Evolutionary conservation across 805 yeast genomes (phyloP), one percentile per base, ranked within the genome.

Genomic region (Lipomyces kockii): DNA sequence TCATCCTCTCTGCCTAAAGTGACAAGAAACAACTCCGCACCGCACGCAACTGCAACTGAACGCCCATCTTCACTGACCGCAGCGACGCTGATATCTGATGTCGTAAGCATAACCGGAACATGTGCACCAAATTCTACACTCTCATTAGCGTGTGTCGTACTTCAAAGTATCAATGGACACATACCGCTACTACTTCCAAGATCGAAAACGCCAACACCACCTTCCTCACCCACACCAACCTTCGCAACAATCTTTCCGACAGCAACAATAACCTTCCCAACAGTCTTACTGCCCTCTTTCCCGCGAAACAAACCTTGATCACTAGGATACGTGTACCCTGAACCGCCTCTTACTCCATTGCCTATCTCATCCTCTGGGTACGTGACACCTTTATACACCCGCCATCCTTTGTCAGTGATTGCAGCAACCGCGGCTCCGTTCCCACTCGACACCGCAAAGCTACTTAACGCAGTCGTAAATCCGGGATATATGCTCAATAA

Each of bases 41-140:
- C 62, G 27, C 54, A 43, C 7, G 62, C 62, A 11, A 59, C 46
- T 5, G 62, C 62, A 20, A 59, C 62, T 29, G 55, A 20, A n/a
- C 32, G 39, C 17, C 49, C 62, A 39, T 59, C 62, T 27, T 27
- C 54, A 17, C 62, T 27, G 20, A 59, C 55, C 3, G 62, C 62
- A 7, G 55, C 62, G 37, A 59, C 62, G n/a, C 43, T 22, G 12
- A 34, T 20, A 17, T 59, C 55, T 20, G 54, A 20, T 9, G 55
- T 49, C 27, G 56, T 32, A 29, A 59, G 43, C 20, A 22, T 49
- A 9, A 59, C 62, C 55, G 32, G 20, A 8, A 29, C 55, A 14
- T 59, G 55, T 17, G 17, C 35, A 6, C 62, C 62, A 46, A 29
- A 35, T 46, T 59, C 62, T 58, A 56, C 27, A 25, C 35, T n/a